Conservation (phyloP, 2,329 filamentous ascomycete species). For the Fusarium sublunatum region DNA sequence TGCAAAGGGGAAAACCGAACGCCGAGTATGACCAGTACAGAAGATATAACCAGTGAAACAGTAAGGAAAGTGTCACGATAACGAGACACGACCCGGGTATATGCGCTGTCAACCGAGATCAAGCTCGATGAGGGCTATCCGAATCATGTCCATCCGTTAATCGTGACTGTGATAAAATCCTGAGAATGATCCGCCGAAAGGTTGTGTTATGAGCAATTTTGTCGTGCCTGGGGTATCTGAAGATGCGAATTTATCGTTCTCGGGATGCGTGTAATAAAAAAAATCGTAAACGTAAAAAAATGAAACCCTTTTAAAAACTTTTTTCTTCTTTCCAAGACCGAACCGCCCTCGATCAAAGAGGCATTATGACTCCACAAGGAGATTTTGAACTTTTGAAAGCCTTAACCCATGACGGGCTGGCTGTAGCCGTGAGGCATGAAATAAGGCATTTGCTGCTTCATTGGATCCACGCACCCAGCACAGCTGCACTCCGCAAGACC, state of each 20-base stretch:
- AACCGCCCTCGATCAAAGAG: constrained; percentile 27
- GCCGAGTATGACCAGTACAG: constrained; percentile 52
- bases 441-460: constrained; percentile 62
- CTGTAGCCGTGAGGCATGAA: constrained; percentile 62
- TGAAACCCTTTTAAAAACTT: constrained; percentile 41
- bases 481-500: constrained; percentile 63
- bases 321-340: constrained; percentile 46
- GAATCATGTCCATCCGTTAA: constrained; percentile 19
- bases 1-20: constrained; percentile 43
- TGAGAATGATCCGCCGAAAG: constrained; percentile 47
- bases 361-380: constrained; percentile 35
- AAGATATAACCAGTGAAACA: constrained; percentile 48
- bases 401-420: constrained; percentile 66
- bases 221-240: constrained; percentile 57
- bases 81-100: constrained; percentile 2
- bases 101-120: background rate
- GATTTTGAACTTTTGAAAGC: constrained; percentile 26
- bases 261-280: constrained; percentile 47
- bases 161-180: constrained; percentile 37
- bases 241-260: constrained; percentile 52
- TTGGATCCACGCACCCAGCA: constrained; percentile 57
- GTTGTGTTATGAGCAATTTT: constrained; percentile 49
- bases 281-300: constrained; percentile 52
- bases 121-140: constrained; percentile 2
- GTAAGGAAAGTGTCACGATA: constrained; percentile 27